A percentile compares a stretch with the other conserved stretches of the same genome.
Conservation (phyloP, 2,329 filamentous ascomycete genomes). For the Aotearoamyces nothofagi region DNA sequence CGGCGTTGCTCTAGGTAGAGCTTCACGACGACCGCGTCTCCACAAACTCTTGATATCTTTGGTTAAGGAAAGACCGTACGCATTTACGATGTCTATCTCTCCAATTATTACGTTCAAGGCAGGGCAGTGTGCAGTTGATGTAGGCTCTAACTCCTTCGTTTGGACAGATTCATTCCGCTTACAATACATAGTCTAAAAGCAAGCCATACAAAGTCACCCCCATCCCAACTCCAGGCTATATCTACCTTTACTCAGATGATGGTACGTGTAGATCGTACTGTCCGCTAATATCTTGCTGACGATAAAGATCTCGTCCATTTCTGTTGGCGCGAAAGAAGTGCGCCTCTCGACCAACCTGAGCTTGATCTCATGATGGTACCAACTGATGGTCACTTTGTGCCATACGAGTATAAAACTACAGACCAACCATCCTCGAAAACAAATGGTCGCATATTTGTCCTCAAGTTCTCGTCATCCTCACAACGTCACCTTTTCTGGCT, state of each 20-base stretch:
- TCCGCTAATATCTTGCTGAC: no score
- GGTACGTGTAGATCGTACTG: conserved; percentile 39
- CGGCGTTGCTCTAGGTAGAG: conserved; percentile 3
- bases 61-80: no score
- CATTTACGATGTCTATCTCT: conserved; percentile 54
- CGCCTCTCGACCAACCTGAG: conserved; percentile 56
- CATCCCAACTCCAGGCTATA: conserved; percentile 60
- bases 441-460: conserved; percentile 80
- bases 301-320: conserved; percentile 77
- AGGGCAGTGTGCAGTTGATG: conserved; percentile 72
- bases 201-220: conserved; percentile 60
- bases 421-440: conserved; percentile 46
- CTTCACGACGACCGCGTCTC: conserved; percentile 8
- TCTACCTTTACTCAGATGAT: conserved; percentile 89
- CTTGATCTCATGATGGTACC: conserved; percentile 92
- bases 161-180: no score
- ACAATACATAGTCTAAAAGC: conserved; percentile 13
- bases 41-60: no score
- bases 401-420: conserved; percentile 58
- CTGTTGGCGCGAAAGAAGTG: conserved; percentile 80
- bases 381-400: conserved; percentile 71
- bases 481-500: conserved; percentile 92
- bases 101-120: conserved; percentile 96
- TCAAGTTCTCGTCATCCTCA: conserved; percentile 88
- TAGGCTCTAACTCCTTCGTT: no score